Evolutionary conservation across 2,329 filamentous ascomycete genomes (phyloP), one percentile per base, ranked within the genome.

Genomic region (Paraphaeosphaeria sporulosa): DNA sequence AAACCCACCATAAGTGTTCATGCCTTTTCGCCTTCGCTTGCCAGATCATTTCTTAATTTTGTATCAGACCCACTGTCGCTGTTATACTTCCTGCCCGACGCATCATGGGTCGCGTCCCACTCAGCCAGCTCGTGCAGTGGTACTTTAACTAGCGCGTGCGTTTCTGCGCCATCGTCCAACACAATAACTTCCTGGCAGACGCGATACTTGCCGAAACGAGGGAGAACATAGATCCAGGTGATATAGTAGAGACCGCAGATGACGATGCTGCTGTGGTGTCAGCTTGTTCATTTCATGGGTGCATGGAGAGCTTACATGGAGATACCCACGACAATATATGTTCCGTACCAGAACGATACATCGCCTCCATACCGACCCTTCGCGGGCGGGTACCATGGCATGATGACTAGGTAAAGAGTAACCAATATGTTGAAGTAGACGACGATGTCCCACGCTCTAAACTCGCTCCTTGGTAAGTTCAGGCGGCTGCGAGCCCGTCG

Each of bases 331-430:
- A 87, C 84, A 19, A 84, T 82, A 64, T 91, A 91, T 0, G 88
- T 91, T 1, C 82, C 88, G 63, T 91, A 92, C 86, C 87, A 92
- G 73, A 92, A 92, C 58, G 84, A 88, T 1, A 92, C 89, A 59
- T 89, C 85, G 0, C 89, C 89, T 0, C 84, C 86, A 36, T 84
- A 83, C 0, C 79, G 79, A 0, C 89, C 89, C 0, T 78, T 82
- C 1, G 80, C 78, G 0, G 89, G 89, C 1, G 89, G 89, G 63
- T 87, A 89, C 89, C 89, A 92, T 0, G 89, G 89, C 82, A 90
- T 90, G 4, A 87, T 81, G 1, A 91, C 74, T 48, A 90, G 76
- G 60, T 87, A 91, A 0, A 88, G 58, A 54, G 90, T 85, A 0
- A 87, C 77, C 0, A 86, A 71, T 48, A 89, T 83, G 51, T 83